A percentile compares a stretch with the other conserved stretches of the same genome.
These are phyloP conservation scores for Paraconiothyrium brasiliense DNA, from an alignment of 2,329 filamentous ascomycete genomes.

Conservation along the genomic window DNA sequence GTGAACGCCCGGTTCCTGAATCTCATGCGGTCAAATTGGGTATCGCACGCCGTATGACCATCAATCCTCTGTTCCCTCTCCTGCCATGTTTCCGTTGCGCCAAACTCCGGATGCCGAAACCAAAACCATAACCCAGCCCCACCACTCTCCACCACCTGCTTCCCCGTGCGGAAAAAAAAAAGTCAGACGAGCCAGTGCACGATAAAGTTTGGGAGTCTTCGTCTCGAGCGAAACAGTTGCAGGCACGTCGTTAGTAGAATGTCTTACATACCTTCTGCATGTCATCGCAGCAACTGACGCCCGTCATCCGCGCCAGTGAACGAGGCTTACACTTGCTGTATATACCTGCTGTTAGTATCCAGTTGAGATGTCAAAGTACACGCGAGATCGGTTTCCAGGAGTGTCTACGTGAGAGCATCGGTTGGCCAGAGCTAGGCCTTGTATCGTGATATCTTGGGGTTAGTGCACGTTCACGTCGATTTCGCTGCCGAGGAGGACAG, in stretches of 20 bases:
- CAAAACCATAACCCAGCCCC: not conserved
- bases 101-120: constrained; percentile 13
- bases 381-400: not conserved
- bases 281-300: not conserved
- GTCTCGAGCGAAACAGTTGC: not conserved
- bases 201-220: not conserved
- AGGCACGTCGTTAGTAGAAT: not conserved
- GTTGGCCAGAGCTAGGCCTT: not conserved
- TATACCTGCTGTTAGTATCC: constrained; percentile 7
- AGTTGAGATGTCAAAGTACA: not conserved
- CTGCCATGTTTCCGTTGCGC: constrained; percentile 3
- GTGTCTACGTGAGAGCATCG: constrained; percentile 9
- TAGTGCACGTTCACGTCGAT: constrained; percentile 27
- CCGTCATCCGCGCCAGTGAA: not conserved
- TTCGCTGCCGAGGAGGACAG: constrained; percentile 29
- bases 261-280: constrained; percentile 10
- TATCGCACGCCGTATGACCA: constrained; percentile 14
- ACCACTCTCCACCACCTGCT: not conserved
- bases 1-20: constrained; percentile 2
- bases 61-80: constrained; percentile 2
- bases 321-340: constrained; percentile 4
- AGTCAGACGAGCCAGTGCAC: not conserved
- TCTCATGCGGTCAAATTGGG: constrained; percentile 8
- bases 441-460: constrained; percentile 25
- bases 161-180: not conserved